Percentiles rank a stretch among this genome's conserved stretches.
phyloP scores from a whole-genome alignment of 108 stramenopile genomes.

The Cyclotella sp. region DNA sequence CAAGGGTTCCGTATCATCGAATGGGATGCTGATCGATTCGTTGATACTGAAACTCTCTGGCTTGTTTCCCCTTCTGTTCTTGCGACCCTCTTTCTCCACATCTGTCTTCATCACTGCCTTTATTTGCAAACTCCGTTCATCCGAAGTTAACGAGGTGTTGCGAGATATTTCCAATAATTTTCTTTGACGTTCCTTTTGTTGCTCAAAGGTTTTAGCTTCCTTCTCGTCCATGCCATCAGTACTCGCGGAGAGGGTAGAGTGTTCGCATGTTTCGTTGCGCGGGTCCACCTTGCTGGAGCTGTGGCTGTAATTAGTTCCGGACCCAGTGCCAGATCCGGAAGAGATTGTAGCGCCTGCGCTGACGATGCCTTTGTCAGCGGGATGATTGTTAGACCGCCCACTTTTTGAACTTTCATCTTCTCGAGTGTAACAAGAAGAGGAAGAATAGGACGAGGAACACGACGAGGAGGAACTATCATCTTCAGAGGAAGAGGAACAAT shows the following conservation, averaged over 20 bases:
- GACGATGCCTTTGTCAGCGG: neutral
- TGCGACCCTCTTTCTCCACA: neutral
- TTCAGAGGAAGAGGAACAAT: constrained; percentile 4
- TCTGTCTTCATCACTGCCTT: constrained; percentile 12
- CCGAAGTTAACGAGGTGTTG: constrained; percentile 1
- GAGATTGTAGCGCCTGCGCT: neutral
- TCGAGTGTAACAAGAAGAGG: neutral
- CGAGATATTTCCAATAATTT: constrained; percentile 28
- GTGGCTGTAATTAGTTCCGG: neutral
- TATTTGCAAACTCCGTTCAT: constrained; percentile 1
- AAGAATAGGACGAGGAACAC: neutral
- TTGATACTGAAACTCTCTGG: neutral
- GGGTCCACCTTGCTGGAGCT: neutral
- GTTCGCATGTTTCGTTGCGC: neutral
- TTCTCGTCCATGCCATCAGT: neutral
- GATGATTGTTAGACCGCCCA: constrained; percentile 15
- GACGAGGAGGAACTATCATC: neutral
- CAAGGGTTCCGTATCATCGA: neutral
- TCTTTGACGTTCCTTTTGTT: constrained; percentile 12
- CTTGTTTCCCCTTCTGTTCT: neutral
- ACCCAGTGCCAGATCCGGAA: constrained; percentile 5
- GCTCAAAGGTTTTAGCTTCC: neutral
- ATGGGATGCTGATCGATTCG: neutral
- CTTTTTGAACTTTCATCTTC: constrained; percentile 5
- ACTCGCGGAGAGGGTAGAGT: neutral